A percentile compares a stretch with the other conserved stretches of the same genome.
These are phyloP conservation scores for Neonectria faginata DNA, from an alignment of 2,329 filamentous ascomycete species.

Conservation along the genomic window DNA sequence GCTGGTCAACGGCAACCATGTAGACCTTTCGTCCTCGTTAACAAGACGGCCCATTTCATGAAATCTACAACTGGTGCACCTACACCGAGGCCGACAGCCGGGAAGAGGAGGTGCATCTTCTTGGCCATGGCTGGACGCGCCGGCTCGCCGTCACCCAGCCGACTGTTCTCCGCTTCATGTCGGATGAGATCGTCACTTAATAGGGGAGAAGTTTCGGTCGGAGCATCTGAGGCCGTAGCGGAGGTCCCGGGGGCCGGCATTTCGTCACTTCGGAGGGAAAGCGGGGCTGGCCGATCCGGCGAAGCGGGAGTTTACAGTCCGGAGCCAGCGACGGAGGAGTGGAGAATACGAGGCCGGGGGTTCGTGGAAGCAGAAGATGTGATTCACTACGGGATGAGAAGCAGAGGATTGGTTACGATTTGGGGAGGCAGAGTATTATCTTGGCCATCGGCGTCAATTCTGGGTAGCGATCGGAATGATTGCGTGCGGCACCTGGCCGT, in stretches of 20 bases:
- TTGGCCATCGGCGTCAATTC: conserved; percentile 31
- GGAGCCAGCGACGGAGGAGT: not conserved
- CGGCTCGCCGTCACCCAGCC: conserved; percentile 6
- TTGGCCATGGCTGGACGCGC: conserved; percentile 41
- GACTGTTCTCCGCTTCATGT: conserved; percentile 32
- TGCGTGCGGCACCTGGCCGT: conserved; percentile 19
- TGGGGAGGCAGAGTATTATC: not conserved
- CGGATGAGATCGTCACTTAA: conserved; percentile 31
- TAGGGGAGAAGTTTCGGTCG: conserved; percentile 46
- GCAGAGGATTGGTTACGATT: not conserved
- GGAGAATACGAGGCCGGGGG: not conserved
- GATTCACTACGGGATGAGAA: not conserved
- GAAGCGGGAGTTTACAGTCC: not conserved
- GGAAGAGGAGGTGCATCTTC: conserved; percentile 54
- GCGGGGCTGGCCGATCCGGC: conserved; percentile 10
- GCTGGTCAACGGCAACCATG: conserved; percentile 79
- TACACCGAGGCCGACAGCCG: conserved; percentile 55
- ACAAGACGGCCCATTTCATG: conserved; percentile 6
- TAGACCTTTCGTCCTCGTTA: conserved; percentile 65
- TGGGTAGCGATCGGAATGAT: conserved; percentile 22
- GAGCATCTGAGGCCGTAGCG: conserved; percentile 5
- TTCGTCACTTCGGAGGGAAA: not conserved
- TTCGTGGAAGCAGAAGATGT: not conserved
- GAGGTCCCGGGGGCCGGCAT: conserved; percentile 31
- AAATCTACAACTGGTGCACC: not conserved